These are phyloP conservation scores for Zasmidium citrigriseum DNA, from an alignment of 2,329 filamentous ascomycete genomes.

Conservation along the genomic window DNA sequence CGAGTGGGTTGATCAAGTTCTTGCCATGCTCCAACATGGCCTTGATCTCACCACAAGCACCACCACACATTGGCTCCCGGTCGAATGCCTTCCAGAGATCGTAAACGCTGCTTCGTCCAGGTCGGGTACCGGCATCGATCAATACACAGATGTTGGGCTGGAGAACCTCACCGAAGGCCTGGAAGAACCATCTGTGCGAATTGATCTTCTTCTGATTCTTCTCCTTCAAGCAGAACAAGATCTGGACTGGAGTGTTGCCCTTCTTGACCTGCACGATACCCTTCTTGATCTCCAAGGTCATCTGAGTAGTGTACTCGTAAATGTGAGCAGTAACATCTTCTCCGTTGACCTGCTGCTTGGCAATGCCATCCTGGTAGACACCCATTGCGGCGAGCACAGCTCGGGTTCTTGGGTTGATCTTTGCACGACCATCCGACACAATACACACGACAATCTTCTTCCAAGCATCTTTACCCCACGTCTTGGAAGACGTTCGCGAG, in stretches of 20 bases:
- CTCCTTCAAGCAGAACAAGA: conserved; percentile 97
- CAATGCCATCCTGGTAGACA: conserved; percentile 97
- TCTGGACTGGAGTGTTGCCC: conserved; percentile 83
- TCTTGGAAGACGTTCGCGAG: conserved; percentile 87
- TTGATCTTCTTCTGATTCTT: conserved; percentile 99
- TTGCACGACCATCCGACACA: conserved; percentile 93
- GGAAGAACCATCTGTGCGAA: conserved; percentile 98
- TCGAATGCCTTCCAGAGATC: conserved; percentile 99
- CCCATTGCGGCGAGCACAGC: conserved; percentile 90
- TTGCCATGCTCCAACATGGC: conserved; percentile 90
- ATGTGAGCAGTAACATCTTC: conserved; percentile 97
- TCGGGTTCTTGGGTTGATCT: conserved; percentile 91
- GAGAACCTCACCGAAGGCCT: conserved; percentile 87
- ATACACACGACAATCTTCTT: conserved; percentile 99
- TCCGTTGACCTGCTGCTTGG: conserved; percentile 94
- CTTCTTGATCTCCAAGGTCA: conserved; percentile 86
- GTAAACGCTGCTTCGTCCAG: conserved; percentile 92
- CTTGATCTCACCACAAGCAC: conserved; percentile 98
- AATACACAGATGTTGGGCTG: conserved; percentile 97
- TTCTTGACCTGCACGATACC: conserved; percentile 83
- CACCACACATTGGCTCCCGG: conserved; percentile 93
- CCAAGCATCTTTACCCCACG: conserved; percentile 98
- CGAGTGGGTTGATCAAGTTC: conserved; percentile 87
- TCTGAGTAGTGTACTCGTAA: conserved; percentile 88
- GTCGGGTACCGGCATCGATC: conserved; percentile 92